Evolutionary conservation across 2,329 filamentous ascomycete species (phyloP).

Genomic region (Paraphaeosphaeria minitans): DNA sequence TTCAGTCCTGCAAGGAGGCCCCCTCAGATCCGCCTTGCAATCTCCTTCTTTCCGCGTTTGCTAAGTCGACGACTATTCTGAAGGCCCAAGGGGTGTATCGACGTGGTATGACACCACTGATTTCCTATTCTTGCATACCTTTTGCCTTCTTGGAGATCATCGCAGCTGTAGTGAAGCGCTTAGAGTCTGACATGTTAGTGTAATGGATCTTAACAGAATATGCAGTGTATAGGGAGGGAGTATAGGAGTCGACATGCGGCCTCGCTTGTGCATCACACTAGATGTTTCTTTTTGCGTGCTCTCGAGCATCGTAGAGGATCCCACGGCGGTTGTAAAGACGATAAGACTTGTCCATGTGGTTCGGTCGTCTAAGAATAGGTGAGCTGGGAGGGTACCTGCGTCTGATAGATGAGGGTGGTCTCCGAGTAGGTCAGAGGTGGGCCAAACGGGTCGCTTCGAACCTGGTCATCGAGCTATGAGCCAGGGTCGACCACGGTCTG

Average conservation of each 20-base stretch:
- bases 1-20: not conserved
- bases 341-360: slow-evolving; percentile 6
- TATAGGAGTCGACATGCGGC: not conserved
- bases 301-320: not conserved
- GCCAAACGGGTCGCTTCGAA: slow-evolving; percentile 6
- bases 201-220: not conserved
- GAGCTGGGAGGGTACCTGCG: slow-evolving; percentile 18
- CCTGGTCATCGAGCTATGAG: not conserved
- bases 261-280: not conserved
- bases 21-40: not conserved
- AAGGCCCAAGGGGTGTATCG: not conserved
- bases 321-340: slow-evolving; percentile 9
- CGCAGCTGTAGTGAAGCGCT: not conserved
- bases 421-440: slow-evolving; percentile 5
- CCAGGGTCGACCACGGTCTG: not conserved
- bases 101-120: not conserved
- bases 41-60: not conserved
- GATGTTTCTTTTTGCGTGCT: slow-evolving; percentile 2
- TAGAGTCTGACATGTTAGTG: not conserved
- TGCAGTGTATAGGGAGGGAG: not conserved
- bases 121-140: slow-evolving; percentile 5
- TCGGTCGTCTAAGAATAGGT: slow-evolving; percentile 26
- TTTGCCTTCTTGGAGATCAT: not conserved
- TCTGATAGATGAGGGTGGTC: slow-evolving; percentile 22
- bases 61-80: not conserved